Percentiles rank a stretch among this genome's conserved stretches.
Conservation (phyloP, 495 filamentous ascomycete genomes). For the Paragyromitra xinjiangensis region DNA sequence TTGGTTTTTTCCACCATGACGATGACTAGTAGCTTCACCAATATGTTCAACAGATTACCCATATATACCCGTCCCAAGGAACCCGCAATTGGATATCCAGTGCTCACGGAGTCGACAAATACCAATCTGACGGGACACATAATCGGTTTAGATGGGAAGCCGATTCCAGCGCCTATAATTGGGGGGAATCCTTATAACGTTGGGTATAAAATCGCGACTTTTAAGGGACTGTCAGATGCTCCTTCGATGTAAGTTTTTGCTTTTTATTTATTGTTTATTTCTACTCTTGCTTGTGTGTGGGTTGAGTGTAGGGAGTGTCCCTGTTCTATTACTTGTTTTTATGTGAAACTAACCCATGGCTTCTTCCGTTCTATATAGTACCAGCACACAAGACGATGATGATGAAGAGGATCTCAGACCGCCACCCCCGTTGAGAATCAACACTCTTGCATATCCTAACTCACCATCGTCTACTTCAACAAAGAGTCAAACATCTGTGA, state of each 20-base stretch:
- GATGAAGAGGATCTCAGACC: constrained; percentile 36
- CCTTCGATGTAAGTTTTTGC: constrained; percentile 39
- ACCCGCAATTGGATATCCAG: constrained; percentile 56
- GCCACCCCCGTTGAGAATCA: constrained; percentile 45
- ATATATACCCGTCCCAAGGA: constrained; percentile 56
- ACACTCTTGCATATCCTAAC: constrained; percentile 29
- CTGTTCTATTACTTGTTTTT: constrained; percentile 15
- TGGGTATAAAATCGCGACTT: constrained; percentile 42
- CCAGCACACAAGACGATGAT: constrained; percentile 26
- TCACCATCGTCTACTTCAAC: constrained; percentile 18
- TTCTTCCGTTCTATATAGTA: constrained; percentile 22
- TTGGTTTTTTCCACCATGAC: constrained; percentile 32
- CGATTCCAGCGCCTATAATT: constrained; percentile 28
- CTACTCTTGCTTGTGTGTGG: background rate
- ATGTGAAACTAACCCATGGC: constrained; percentile 47
- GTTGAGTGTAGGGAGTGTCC: background rate
- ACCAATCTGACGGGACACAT: constrained; percentile 50
- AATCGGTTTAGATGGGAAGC: constrained; percentile 35
- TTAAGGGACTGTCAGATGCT: constrained; percentile 39
- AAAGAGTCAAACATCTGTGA: constrained; percentile 5
- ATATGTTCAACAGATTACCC: constrained; percentile 56
- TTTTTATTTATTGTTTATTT: constrained; percentile 1
- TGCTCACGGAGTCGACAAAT: constrained; percentile 54
- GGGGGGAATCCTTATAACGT: constrained; percentile 33
- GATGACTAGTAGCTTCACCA: constrained; percentile 48